A percentile compares a stretch with the other conserved stretches of the same genome.
phyloP scores from a whole-genome alignment of 768 basidiomycete species.

The Russula lepida region DNA sequence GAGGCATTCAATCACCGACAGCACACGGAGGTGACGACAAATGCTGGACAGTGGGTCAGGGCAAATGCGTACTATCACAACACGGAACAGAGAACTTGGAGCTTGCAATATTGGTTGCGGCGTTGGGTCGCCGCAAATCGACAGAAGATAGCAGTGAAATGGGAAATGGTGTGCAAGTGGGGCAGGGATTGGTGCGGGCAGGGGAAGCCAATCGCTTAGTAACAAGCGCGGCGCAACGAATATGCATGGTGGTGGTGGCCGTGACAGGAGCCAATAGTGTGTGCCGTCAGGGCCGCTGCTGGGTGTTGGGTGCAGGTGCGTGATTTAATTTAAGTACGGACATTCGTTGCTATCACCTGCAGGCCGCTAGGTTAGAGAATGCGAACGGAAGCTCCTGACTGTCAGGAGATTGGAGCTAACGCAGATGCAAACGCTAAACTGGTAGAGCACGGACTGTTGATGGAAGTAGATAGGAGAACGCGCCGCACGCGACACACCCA shows the following conservation, averaged over 20 bases:
- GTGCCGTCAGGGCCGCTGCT: slow-evolving; percentile 14
- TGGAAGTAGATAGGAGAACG: slow-evolving; percentile 16
- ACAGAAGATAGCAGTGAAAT: slow-evolving; percentile 7
- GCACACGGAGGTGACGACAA: slow-evolving; percentile 8
- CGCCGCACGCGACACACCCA: neutral
- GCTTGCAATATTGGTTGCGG: slow-evolving; percentile 9
- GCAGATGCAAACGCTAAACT: neutral
- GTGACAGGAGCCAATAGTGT: slow-evolving; percentile 14
- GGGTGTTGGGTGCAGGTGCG: slow-evolving; percentile 9
- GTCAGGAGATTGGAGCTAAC: slow-evolving; percentile 9
- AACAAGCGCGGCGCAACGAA: slow-evolving; percentile 19
- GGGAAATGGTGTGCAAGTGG: slow-evolving; percentile 14
- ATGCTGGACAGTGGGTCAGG: slow-evolving; percentile 8
- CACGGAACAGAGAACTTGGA: neutral
- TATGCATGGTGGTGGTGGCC: slow-evolving; percentile 17
- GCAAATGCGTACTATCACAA: slow-evolving; percentile 6
- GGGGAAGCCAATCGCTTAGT: slow-evolving; percentile 15
- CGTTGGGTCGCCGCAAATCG: slow-evolving; percentile 10
- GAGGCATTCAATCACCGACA: slow-evolving; percentile 14
- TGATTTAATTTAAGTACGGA: slow-evolving; percentile 20
- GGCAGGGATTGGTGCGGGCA: slow-evolving; percentile 1
- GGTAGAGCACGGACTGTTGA: slow-evolving; percentile 3
- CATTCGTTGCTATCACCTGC: slow-evolving; percentile 19
- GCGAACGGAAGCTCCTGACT: slow-evolving; percentile 15
- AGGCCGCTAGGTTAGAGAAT: slow-evolving; percentile 7